Conservation (phyloP, 208 protist genomes). For the Trypanosomatidae sp. region DNA sequence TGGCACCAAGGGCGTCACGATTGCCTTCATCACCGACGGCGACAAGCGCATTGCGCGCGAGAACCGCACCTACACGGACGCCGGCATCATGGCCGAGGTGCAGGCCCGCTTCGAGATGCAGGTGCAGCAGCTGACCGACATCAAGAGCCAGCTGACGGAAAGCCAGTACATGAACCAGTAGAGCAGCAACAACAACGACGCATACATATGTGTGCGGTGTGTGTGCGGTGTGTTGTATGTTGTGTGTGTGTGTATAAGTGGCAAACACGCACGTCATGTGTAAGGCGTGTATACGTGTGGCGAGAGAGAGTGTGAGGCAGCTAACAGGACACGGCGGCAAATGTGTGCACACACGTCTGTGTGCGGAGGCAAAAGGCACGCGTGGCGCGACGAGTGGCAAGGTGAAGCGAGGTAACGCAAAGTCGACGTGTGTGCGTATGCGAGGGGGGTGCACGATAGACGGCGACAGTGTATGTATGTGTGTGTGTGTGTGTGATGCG, state of each 20-base stretch:
- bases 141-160: constrained; percentile 79
- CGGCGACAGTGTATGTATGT: no score
- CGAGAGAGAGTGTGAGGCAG: not conserved
- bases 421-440: no score
- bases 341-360: no score
- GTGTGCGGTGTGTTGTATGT: no score
- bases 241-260: not conserved
- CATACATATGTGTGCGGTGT: no score
- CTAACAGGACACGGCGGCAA: no score
- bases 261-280: not conserved
- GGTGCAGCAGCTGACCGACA: constrained; percentile 92
- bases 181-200: not conserved
- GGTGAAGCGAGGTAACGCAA: no score
- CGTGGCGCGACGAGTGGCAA: no score
- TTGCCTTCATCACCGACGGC: constrained; percentile 95
- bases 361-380: no score
- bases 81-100: constrained; percentile 91
- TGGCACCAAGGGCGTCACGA: constrained; percentile 99
- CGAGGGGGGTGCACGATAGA: no score
- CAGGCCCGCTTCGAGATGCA: constrained; percentile 97
- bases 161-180: constrained; percentile 89
- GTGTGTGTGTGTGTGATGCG: no score
- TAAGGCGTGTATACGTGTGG: not conserved
- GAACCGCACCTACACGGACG: constrained; percentile 81
- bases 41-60: constrained; percentile 88